These are phyloP conservation scores for Leccinum fallax DNA, from an alignment of 1,284 basidiomycete genomes.

Conservation along the genomic window DNA sequence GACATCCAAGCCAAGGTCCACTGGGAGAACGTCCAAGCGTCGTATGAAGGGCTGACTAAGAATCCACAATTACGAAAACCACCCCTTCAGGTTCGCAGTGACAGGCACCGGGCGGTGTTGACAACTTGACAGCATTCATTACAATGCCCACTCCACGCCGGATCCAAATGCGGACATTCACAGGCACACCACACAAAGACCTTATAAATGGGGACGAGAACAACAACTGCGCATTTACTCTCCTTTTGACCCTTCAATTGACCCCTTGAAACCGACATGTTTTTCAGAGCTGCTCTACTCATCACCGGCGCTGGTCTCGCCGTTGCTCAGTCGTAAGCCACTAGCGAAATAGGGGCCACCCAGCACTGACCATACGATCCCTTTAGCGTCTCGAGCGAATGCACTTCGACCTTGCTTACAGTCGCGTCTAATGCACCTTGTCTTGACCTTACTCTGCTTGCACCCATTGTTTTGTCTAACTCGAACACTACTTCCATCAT, in stretches of 20 bases:
- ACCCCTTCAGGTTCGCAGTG: no score
- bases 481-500: slow-evolving; percentile 49
- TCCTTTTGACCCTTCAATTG: background rate
- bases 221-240: background rate
- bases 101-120: background rate
- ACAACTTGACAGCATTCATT: no score
- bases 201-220: background rate
- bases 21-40: no score
- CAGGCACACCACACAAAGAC: background rate
- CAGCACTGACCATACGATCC: slow-evolving; percentile 14
- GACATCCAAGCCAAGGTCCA: no score
- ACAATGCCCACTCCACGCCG: background rate
- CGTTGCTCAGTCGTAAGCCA: slow-evolving; percentile 48
- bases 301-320: slow-evolving; percentile 43
- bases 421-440: slow-evolving; percentile 54
- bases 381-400: slow-evolving; percentile 25
- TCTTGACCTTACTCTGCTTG: slow-evolving; percentile 51
- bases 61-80: background rate
- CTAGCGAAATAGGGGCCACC: background rate
- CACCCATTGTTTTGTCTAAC: slow-evolving; percentile 42
- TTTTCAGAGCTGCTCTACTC: slow-evolving; percentile 35
- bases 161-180: background rate
- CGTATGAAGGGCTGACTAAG: background rate
- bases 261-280: slow-evolving; percentile 17
- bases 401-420: slow-evolving; percentile 38